Evolutionary conservation across 2,329 filamentous ascomycete genomes (phyloP).

Genomic region (Monilinia polystroma): DNA sequence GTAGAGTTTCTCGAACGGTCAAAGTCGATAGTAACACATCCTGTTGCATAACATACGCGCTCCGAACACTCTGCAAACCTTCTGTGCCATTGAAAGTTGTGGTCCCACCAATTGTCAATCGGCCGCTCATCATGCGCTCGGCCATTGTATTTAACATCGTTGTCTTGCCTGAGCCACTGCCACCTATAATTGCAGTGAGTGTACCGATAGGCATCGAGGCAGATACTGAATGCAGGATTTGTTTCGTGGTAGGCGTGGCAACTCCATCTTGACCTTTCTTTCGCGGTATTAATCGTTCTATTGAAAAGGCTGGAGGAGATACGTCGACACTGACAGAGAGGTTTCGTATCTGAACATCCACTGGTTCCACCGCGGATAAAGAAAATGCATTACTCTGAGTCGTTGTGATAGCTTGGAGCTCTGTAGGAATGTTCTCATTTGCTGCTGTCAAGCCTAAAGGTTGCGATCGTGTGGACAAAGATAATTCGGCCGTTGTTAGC

Average conservation of each 20-base stretch:
- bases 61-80: slow-evolving; percentile 55
- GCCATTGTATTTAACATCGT: slow-evolving; percentile 70
- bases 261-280: slow-evolving; percentile 38
- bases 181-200: slow-evolving; percentile 73
- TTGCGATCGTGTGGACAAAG: neutral
- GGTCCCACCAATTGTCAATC: slow-evolving; percentile 52
- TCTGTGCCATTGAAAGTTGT: slow-evolving; percentile 60
- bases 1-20: slow-evolving; percentile 73
- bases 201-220: slow-evolving; percentile 64
- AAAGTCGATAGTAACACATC: slow-evolving; percentile 71
- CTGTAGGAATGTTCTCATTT: slow-evolving; percentile 6
- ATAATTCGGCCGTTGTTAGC: neutral
- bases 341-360: slow-evolving; percentile 54
- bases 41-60: slow-evolving; percentile 74
- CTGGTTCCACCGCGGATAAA: slow-evolving; percentile 52
- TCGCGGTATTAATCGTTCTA: slow-evolving; percentile 42
- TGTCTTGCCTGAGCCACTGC: slow-evolving; percentile 72
- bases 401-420: slow-evolving; percentile 25
- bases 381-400: slow-evolving; percentile 37
- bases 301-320: slow-evolving; percentile 52
- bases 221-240: slow-evolving; percentile 61
- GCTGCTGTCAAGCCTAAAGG: neutral
- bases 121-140: slow-evolving; percentile 59
- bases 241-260: slow-evolving; percentile 44
- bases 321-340: slow-evolving; percentile 58